Evolutionary conservation across 768 basidiomycete genomes (phyloP).

Genomic region (Kockovaella imperatae): DNA sequence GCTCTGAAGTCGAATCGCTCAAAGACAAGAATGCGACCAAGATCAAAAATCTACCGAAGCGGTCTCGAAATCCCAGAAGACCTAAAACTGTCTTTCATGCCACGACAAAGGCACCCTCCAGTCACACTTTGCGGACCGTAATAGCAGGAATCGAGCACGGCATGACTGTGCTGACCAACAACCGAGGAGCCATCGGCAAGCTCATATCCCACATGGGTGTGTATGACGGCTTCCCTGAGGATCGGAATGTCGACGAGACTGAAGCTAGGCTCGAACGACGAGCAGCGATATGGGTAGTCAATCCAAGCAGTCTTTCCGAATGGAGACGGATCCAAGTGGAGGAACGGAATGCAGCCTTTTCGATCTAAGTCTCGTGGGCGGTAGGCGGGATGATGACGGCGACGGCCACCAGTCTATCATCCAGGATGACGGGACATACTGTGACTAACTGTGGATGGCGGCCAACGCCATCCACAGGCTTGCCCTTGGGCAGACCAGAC

Average conservation of each 20-base stretch:
- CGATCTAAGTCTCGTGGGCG: no score
- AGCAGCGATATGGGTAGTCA: slow-evolving; percentile 64
- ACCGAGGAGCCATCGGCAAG: slow-evolving; percentile 66
- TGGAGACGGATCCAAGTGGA: slow-evolving; percentile 39
- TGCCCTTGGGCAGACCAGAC: no score
- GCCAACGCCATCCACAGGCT: no score
- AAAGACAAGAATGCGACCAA: slow-evolving; percentile 45
- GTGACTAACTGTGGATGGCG: no score
- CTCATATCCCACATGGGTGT: slow-evolving; percentile 60
- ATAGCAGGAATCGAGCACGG: slow-evolving; percentile 59
- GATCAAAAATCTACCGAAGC: background rate
- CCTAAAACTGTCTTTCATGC: slow-evolving; percentile 50
- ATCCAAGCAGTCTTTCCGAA: slow-evolving; percentile 72
- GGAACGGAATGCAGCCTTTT: slow-evolving; percentile 9
- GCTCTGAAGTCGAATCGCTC: slow-evolving; percentile 1
- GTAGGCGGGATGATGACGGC: no score
- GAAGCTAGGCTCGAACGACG: slow-evolving; percentile 20
- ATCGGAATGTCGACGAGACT: slow-evolving; percentile 9
- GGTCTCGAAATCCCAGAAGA: slow-evolving; percentile 3
- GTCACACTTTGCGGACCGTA: slow-evolving; percentile 69
- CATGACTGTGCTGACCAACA: slow-evolving; percentile 85
- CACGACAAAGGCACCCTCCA: slow-evolving; percentile 50
- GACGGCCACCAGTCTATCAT: no score
- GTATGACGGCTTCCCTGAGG: slow-evolving; percentile 31
- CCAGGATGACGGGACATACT: no score